Conservation (phyloP, 129 eudicot genomes). For the Daucus carota region DH1_v3.0 NC_030389.2:45539001-45539500, state of each 20-base stretch:
- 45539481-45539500: conserved; percentile 64
- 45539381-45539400: conserved; percentile 13
- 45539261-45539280: conserved; percentile 52
- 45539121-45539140: not conserved
- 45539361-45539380: conserved; percentile 45
- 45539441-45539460: conserved; percentile 19
- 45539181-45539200: not conserved
- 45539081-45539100: not conserved
- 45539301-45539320: conserved; percentile 65
- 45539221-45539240: not conserved
- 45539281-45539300: conserved; percentile 46
- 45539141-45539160: not conserved
- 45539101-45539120: no score
- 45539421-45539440: conserved; percentile 18
- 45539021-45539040: not conserved
- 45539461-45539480: conserved; percentile 69
- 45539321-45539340: conserved; percentile 42
- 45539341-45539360: conserved; percentile 62
- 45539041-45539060: not conserved
- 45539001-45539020: not conserved
- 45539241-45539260: conserved; percentile 44
- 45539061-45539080: not conserved
- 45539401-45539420: conserved; percentile 10
- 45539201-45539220: not conserved
- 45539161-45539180: not conserved